Percentiles rank a stretch among this genome's conserved stretches.
phyloP scores from a whole-genome alignment of 2,329 filamentous ascomycete species.

The Didymella arachidicola region DNA sequence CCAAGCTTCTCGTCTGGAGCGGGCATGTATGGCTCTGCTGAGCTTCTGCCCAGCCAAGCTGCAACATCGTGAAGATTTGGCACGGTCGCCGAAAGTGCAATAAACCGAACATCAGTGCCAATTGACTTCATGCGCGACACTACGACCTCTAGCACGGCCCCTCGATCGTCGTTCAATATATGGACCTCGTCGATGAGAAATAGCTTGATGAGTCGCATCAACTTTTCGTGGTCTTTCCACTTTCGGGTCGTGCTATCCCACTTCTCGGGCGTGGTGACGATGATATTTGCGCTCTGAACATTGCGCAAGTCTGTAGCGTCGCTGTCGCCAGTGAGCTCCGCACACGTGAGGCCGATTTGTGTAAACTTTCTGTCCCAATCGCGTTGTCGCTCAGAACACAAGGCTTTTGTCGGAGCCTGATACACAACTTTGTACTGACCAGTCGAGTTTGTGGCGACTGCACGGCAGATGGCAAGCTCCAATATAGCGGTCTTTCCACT shows the following conservation, averaged over 20 bases:
- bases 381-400: conserved; percentile 77
- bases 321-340: conserved; percentile 84
- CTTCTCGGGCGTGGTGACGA: conserved; percentile 88
- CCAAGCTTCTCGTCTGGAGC: conserved; percentile 75
- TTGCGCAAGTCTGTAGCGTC: conserved; percentile 70
- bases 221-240: conserved; percentile 79
- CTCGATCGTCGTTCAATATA: conserved; percentile 79
- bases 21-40: conserved; percentile 66
- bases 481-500: conserved; percentile 85
- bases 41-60: conserved; percentile 75
- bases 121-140: conserved; percentile 88
- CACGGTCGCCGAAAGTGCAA: conserved; percentile 83
- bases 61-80: conserved; percentile 84
- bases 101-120: conserved; percentile 76
- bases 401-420: conserved; percentile 82
- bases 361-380: conserved; percentile 82
- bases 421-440: conserved; percentile 82
- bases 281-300: conserved; percentile 78
- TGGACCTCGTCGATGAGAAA: conserved; percentile 90
- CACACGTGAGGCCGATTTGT: conserved; percentile 71
- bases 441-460: conserved; percentile 64
- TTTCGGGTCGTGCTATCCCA: conserved; percentile 90
- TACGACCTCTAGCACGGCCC: conserved; percentile 81
- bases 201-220: conserved; percentile 78
- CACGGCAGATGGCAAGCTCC: conserved; percentile 80